Evolutionary conservation across 805 yeast species (phyloP).

Genomic region (Metschnikowia chrysomelidarum): DNA sequence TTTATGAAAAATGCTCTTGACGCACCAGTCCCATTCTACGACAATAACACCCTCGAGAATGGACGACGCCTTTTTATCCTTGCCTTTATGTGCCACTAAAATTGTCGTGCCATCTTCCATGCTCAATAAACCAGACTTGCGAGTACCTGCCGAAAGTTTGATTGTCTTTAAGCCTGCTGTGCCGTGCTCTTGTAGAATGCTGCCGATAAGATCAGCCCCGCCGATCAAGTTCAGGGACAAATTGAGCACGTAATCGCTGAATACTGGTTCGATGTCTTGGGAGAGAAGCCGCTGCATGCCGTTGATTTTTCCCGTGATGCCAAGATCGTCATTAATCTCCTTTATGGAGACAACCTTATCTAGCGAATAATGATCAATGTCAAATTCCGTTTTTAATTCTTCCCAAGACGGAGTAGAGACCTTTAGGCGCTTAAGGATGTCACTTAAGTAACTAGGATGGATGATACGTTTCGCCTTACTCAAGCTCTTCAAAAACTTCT

Average conservation of each 20-base stretch:
- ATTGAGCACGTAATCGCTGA: slow-evolving; percentile 49
- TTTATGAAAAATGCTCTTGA: slow-evolving; percentile 48
- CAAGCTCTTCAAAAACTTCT: slow-evolving; percentile 74
- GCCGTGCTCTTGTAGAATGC: slow-evolving; percentile 64
- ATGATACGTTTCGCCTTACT: slow-evolving; percentile 54
- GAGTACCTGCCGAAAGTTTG: slow-evolving; percentile 20
- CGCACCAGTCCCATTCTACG: slow-evolving; percentile 67
- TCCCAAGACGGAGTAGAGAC: slow-evolving; percentile 24
- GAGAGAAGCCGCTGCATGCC: slow-evolving; percentile 12
- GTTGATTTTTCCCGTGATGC: slow-evolving; percentile 17
- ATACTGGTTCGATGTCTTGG: slow-evolving; percentile 28
- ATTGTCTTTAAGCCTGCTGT: slow-evolving; percentile 27
- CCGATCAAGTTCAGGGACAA: slow-evolving; percentile 60
- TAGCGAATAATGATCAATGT: slow-evolving; percentile 31
- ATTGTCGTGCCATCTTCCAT: slow-evolving; percentile 19
- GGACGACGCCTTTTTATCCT: slow-evolving; percentile 27
- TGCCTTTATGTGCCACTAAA: slow-evolving; percentile 32
- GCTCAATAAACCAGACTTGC: slow-evolving; percentile 17
- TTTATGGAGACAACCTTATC: slow-evolving; percentile 31
- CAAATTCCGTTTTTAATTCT: slow-evolving; percentile 20
- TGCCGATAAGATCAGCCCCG: slow-evolving; percentile 52
- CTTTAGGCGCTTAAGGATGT: slow-evolving; percentile 27
- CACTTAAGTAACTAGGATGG: slow-evolving; percentile 46
- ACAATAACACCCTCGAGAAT: slow-evolving; percentile 27
- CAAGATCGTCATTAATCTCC: slow-evolving; percentile 34